Base-by-base conservation (phyloP, 2,329 filamentous ascomycete genomes). In the Exophiala mesophila region DNA sequence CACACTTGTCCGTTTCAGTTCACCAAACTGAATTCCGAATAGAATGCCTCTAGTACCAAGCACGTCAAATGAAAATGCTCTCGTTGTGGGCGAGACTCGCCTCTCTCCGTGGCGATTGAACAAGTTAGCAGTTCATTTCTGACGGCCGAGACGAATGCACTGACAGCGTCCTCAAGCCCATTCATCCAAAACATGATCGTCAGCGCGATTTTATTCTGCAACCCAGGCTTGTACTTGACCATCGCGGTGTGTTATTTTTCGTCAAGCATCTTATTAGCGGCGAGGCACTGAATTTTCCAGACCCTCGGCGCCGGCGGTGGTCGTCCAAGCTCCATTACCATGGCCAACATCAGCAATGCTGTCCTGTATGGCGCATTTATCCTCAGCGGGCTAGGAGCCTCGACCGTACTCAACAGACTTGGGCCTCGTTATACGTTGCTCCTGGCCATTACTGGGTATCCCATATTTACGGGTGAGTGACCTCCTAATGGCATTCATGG, bases 231-330 rank as follows among this genome's bases (percentile, higher is more conserved):
- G n/a, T 28, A 28, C n/a, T 8, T n/a, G 24, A 8, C 24, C 8
- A 28, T 28, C 24, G n/a, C 24, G 24, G 24, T n/a, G n/a, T 8
- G 24, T 28, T 8, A 8, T 28, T 28, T n/a, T n/a, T n/a, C 24
- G n/a, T 28, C 8, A 28, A 28, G 8, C 24, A n/a, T 8, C 24
- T 8, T 28, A 28, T 28, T n/a, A 28, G 8, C n/a, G n/a, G n/a
- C 24, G n/a, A 28, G 24, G 8, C n/a, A 28, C n/a, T 28, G 8
- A n/a, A n/a, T n/a, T 28, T 8, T 28, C 24, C n/a, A 28, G 3
- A 50, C 44, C 16, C 35, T 55, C 7, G 52, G 52, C 3, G 52
- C 52, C 19, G 52, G 52, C 17, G 52, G 52, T 21, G 52, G 52
- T 4, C 31, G 45, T 18, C 52, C 52, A 9, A 38, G 36, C 5